These are phyloP conservation scores for Fusarium sp. DNA, from an alignment of 2,329 filamentous ascomycete species.

Conservation along the genomic window DNA sequence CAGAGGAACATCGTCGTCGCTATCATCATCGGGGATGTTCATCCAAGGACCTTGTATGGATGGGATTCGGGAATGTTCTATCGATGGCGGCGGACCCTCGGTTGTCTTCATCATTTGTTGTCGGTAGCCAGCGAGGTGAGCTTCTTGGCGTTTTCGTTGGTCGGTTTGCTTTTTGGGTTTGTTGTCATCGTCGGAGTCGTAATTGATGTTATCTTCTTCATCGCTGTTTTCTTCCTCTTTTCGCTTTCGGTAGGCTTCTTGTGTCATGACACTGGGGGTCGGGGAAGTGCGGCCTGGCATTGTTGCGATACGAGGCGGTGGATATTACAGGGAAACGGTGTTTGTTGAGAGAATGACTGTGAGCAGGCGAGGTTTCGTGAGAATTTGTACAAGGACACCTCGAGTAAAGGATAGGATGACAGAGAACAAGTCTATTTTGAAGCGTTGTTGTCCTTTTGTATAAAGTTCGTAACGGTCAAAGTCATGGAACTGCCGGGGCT, in stretches of 20 bases:
- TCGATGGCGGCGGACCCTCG: conserved; percentile 7
- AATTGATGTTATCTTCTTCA: conserved; percentile 29
- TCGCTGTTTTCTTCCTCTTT: conserved; percentile 14
- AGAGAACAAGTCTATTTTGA: background rate
- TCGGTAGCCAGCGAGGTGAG: conserved; percentile 31
- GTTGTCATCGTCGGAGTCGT: conserved; percentile 24
- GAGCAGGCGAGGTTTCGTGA: background rate
- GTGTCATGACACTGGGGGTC: conserved; percentile 32
- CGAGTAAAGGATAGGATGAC: background rate
- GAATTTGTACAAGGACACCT: background rate
- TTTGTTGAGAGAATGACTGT: background rate
- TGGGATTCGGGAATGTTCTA: conserved; percentile 5
- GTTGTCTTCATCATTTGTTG: conserved; percentile 41
- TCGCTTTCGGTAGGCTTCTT: conserved; percentile 28
- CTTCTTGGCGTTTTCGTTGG: conserved; percentile 29
- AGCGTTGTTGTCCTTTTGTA: conserved; percentile 27
- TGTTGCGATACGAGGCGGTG: background rate
- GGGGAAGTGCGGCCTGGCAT: conserved; percentile 32
- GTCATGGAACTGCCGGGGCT: conserved; percentile 23
- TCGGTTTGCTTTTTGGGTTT: conserved; percentile 14
- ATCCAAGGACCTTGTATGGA: conserved; percentile 16
- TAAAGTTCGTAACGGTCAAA: conserved; percentile 1
- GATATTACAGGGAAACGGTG: background rate
- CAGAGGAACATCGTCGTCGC: conserved; percentile 34
- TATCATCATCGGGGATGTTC: conserved; percentile 2